Base-by-base conservation (phyloP, 257 asterid species). In the Fraxinus excelsior region DNA sequence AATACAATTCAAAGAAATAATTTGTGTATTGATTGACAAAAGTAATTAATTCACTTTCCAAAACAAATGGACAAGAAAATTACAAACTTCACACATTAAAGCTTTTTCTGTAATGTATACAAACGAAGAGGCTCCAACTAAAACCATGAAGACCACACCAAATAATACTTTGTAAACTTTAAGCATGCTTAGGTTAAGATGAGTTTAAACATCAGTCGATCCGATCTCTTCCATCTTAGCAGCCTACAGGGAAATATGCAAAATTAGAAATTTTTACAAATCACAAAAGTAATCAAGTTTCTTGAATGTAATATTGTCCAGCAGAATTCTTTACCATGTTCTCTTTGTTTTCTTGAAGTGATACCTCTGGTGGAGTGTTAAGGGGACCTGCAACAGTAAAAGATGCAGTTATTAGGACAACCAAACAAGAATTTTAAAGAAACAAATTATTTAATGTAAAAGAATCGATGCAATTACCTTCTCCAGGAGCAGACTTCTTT, bases 301-400 rank as follows among this genome's bases (percentile, higher is more conserved):
- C 67, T 25, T 25, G 67, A 60, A 60, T 2, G 3, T 21, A 25
- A 23, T 21, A 62, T 13, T 9, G 19, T 26, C 18, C 0, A 62
- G 68, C 16, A 25, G 19, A 62, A 62, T 23, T 62, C 68, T 7
- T 70, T 83, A 94, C 99, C 96, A 87, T 53, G 82, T 94, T 94
- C 81, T 94, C 99, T 83, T 94, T 92, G 85, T 92, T 86, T 53
- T 91, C 99, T 84, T 85, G 84, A 74, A 79, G 86, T 74, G 75
- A 71, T 75, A 83, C 86, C 73, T 86, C 85, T 28, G 88, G 81
- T 25, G 88, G 79, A 75, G 91, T 70, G 67, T 80, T 73, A 56
- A 79, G 67, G 46, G 81, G 79, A 74, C 85, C 98, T 86, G 84
- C 72, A 81, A 68, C 74, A 76, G 76, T 19, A 32, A 67, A 73